Evolutionary conservation across 139 green algal species (phyloP).

Genomic region (Pleodorina starrii): DNA sequence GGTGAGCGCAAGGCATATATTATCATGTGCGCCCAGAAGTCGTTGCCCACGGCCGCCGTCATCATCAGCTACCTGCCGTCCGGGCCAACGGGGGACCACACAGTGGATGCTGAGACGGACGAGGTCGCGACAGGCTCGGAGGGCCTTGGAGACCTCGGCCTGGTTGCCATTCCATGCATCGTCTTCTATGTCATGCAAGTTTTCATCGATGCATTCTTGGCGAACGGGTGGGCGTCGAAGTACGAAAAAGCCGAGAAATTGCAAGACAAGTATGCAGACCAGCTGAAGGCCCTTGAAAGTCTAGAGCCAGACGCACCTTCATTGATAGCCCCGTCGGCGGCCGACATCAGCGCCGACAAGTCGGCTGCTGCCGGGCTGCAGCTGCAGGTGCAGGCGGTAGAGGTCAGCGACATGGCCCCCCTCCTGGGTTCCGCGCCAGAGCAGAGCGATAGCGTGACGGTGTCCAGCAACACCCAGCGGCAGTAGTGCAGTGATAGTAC

Average conservation of each 20-base stretch:
- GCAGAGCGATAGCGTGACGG: not conserved
- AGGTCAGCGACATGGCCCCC: not conserved
- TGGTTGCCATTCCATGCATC: slow-evolving; percentile 87
- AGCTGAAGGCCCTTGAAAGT: slow-evolving; percentile 58
- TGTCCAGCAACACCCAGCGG: not conserved
- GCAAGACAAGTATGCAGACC: slow-evolving; percentile 56
- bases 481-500: too few relatives aligned
- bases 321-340: not conserved
- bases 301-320: slow-evolving; percentile 36
- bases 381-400: not conserved
- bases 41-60: slow-evolving; percentile 72
- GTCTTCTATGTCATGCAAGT: slow-evolving; percentile 83
- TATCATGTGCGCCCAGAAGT: slow-evolving; percentile 79
- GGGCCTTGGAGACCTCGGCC: slow-evolving; percentile 66
- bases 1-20: slow-evolving; percentile 70
- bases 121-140: slow-evolving; percentile 44
- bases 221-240: slow-evolving; percentile 67
- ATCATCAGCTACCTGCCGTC: slow-evolving; percentile 67
- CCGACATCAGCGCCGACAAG: not conserved
- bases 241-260: slow-evolving; percentile 63
- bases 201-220: slow-evolving; percentile 81
- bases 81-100: not conserved
- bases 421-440: not conserved
- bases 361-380: not conserved
- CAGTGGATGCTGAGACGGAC: not conserved